Percentiles rank a stretch among this genome's conserved stretches.
phyloP scores from a whole-genome alignment of 2,329 filamentous ascomycete species.

The Pyrenophora tritici-repentis region DNA sequence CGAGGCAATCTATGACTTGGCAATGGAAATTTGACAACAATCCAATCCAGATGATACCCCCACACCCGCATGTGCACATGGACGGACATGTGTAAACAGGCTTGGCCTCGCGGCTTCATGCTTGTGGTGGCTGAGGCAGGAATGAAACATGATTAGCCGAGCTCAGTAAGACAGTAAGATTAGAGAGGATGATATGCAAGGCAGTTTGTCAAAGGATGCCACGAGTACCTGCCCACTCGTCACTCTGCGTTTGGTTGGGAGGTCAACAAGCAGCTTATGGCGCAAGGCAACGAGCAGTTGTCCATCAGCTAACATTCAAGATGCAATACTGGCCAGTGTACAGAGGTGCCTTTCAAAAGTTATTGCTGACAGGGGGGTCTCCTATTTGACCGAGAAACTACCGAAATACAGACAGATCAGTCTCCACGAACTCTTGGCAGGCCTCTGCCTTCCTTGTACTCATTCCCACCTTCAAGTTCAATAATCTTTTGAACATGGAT shows the following conservation, averaged over 20 bases:
- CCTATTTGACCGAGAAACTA: no score
- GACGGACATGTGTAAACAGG: slow-evolving; percentile 16
- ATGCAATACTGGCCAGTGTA: background rate
- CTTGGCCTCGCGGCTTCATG: background rate
- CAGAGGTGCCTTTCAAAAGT: no score
- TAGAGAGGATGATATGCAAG: no score
- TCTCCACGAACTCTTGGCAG: no score
- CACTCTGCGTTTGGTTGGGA: no score
- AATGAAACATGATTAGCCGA: slow-evolving; percentile 1
- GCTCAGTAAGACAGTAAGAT: background rate
- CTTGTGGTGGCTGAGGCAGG: slow-evolving; percentile 9
- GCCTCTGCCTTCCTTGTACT: no score
- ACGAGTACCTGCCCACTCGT: no score
- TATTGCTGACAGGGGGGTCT: no score
- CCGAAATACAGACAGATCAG: no score
- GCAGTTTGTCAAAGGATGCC: no score
- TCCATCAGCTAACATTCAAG: background rate
- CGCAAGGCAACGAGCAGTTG: background rate
- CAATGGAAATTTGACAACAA: slow-evolving; percentile 1
- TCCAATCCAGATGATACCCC: background rate
- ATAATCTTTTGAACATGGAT: no score
- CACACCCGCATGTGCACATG: background rate
- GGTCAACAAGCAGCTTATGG: background rate
- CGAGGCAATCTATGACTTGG: slow-evolving; percentile 12
- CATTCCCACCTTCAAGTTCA: no score